These are phyloP conservation scores for Penicillium decumbens DNA, from an alignment of 2,329 filamentous ascomycete species.

Conservation along the genomic window DNA sequence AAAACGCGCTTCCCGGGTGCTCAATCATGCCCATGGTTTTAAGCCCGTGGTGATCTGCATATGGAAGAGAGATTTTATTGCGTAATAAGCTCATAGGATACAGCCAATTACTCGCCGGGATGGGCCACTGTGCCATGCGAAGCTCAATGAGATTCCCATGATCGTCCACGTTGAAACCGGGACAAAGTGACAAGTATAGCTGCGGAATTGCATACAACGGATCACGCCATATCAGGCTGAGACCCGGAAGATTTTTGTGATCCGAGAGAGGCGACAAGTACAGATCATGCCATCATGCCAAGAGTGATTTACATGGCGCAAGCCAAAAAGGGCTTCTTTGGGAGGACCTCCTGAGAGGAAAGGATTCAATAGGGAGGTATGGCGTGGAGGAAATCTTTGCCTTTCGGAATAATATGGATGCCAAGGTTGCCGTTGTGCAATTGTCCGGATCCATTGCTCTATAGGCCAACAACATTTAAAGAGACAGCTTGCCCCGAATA, in stretches of 20 bases:
- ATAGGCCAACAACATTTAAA: not conserved
- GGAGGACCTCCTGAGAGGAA: not conserved
- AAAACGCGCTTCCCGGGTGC: too few species aligned
- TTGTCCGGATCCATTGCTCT: not conserved
- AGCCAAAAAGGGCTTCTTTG: not conserved
- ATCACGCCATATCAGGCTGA: too few species aligned
- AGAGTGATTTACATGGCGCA: slow-evolving; percentile 8
- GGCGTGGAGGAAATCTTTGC: too few species aligned
- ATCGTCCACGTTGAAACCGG: too few species aligned
- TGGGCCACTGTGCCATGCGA: not conserved
- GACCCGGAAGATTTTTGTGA: too few species aligned
- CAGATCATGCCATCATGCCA: not conserved
- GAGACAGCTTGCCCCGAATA: not conserved
- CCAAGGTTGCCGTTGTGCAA: too few species aligned
- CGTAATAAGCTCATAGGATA: not conserved
- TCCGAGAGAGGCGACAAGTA: too few species aligned
- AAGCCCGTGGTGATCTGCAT: not conserved
- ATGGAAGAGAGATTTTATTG: not conserved
- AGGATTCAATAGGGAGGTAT: too few species aligned
- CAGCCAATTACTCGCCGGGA: not conserved
- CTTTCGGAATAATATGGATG: not conserved
- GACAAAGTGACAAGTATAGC: too few species aligned
- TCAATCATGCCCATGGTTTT: not conserved
- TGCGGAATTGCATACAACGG: too few species aligned
- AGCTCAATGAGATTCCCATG: not conserved